Evolutionary conservation across 1,284 basidiomycete species (phyloP).

Genomic region (Marasmius oreades): DNA sequence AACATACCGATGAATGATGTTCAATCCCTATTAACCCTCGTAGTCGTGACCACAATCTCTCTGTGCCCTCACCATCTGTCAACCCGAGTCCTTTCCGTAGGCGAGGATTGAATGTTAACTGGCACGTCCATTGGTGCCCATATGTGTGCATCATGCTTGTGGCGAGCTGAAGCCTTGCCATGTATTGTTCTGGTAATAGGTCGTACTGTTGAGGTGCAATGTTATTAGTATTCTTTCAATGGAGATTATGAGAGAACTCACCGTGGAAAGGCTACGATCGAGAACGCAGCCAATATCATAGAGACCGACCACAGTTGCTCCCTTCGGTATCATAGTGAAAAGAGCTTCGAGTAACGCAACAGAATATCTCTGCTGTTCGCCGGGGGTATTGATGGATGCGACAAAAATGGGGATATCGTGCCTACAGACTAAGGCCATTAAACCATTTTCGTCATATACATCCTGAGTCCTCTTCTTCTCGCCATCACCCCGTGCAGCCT

Average conservation of each 20-base stretch:
- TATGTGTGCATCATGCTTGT: background rate
- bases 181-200: background rate
- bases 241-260: background rate
- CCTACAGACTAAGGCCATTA: background rate
- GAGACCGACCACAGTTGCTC: background rate
- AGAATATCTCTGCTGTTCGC: background rate
- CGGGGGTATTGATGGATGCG: background rate
- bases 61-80: constrained; percentile 19
- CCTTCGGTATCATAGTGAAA: background rate
- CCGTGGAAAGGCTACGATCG: background rate
- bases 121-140: constrained; percentile 9
- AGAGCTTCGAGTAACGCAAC: background rate
- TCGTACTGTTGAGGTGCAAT: background rate
- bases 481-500: background rate
- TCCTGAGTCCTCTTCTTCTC: background rate
- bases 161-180: background rate
- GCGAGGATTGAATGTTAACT: constrained; percentile 18
- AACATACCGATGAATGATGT: constrained; percentile 17
- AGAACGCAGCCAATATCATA: background rate
- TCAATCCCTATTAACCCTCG: constrained; percentile 13
- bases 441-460: background rate
- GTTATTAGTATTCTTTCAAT: background rate
- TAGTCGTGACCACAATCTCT: constrained; percentile 16
- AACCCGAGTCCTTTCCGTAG: constrained; percentile 12
- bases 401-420: background rate